Evolutionary conservation across 2,329 filamentous ascomycete genomes (phyloP).

Genomic region (Fusarium piperis): DNA sequence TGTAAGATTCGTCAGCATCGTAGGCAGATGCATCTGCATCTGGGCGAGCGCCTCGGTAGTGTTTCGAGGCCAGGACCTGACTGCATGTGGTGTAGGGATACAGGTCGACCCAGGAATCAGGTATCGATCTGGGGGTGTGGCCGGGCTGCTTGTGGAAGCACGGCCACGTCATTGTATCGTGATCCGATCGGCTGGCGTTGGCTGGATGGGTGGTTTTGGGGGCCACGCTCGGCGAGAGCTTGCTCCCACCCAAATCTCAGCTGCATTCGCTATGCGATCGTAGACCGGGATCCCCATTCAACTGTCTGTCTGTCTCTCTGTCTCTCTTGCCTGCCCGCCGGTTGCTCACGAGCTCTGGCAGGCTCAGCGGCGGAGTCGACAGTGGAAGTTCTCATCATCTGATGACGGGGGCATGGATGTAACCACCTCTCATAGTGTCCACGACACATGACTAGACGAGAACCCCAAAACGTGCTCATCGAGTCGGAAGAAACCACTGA

Average conservation of each 20-base stretch:
- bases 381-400: conserved; percentile 20
- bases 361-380: conserved; percentile 11
- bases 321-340: not conserved
- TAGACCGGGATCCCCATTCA: conserved; percentile 15
- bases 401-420: conserved; percentile 19
- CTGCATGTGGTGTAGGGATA: conserved; percentile 25
- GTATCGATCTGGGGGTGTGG: conserved; percentile 36
- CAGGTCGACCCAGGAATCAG: conserved; percentile 26
- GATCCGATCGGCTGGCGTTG: conserved; percentile 40
- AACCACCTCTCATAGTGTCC: conserved; percentile 16
- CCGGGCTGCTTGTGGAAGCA: conserved; percentile 21
- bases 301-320: not conserved
- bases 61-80: conserved; percentile 26
- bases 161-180: conserved; percentile 42
- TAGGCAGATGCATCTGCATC: conserved; percentile 26
- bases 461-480: conserved; percentile 3
- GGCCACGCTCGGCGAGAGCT: conserved; percentile 20
- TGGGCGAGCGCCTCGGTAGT: conserved; percentile 26
- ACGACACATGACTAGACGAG: conserved; percentile 19
- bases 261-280: conserved; percentile 30
- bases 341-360: not conserved
- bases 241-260: conserved; percentile 31
- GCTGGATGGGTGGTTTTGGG: conserved; percentile 23
- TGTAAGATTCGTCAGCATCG: conserved; percentile 27
- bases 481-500: conserved; percentile 18